Percentiles rank a stretch among this genome's conserved stretches.
Conservation (phyloP, 148 eudicot genomes). For the Salicornia ramosissima region DNA sequence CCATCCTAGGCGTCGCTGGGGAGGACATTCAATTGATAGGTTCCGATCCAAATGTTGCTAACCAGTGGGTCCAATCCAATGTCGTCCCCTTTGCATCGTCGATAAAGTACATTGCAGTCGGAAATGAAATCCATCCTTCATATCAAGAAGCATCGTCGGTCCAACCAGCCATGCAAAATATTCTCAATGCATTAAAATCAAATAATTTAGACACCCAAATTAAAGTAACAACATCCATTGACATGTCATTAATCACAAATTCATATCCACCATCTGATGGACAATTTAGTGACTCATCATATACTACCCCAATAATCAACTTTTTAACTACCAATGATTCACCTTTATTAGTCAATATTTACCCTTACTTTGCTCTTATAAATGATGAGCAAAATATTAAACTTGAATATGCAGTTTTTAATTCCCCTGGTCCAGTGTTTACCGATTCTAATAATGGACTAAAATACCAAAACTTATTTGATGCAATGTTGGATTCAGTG, state of each 20-base stretch:
- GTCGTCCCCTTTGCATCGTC: slow-evolving; percentile 27
- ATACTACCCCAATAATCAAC: slow-evolving; percentile 26
- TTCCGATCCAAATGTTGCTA: slow-evolving; percentile 12
- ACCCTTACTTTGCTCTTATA: slow-evolving; percentile 26
- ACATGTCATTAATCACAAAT: slow-evolving; percentile 6
- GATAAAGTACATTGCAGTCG: slow-evolving; percentile 37
- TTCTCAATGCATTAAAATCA: slow-evolving; percentile 23
- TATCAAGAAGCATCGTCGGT: slow-evolving; percentile 21
- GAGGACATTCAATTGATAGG: slow-evolving; percentile 25
- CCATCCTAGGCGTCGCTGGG: slow-evolving; percentile 32
- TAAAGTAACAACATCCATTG: slow-evolving; percentile 31
- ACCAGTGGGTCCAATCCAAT: slow-evolving; percentile 28
- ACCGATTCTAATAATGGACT: slow-evolving; percentile 20
- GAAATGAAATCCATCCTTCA: slow-evolving; percentile 27
- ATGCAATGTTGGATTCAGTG: slow-evolving; percentile 28
- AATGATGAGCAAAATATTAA: background rate
- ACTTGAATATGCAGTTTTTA: slow-evolving; percentile 33
- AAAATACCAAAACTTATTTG: slow-evolving; percentile 35
- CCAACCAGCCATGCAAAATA: slow-evolving; percentile 37
- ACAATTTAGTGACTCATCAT: background rate
- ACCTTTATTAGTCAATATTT: slow-evolving; percentile 29
- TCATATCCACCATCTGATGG: slow-evolving; percentile 27
- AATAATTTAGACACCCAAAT: slow-evolving; percentile 17
- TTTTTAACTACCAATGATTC: slow-evolving; percentile 17
- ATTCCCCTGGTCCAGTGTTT: slow-evolving; percentile 20